Conservation (phyloP, 306 rosid genomes). For the Pterocarpus macrocarpus region DNA sequence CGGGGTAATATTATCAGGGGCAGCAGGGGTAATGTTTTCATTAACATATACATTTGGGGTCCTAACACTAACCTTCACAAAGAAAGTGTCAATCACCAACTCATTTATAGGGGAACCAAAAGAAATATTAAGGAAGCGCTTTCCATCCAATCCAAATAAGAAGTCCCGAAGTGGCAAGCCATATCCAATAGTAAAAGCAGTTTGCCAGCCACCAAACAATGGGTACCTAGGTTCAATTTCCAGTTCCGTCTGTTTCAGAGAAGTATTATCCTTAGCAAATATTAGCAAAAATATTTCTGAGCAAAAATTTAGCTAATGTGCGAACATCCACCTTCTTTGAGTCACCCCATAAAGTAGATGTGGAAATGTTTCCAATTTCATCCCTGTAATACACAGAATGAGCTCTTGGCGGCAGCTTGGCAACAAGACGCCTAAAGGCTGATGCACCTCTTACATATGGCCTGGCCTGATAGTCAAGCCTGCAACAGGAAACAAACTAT, state of each 20-base stretch:
- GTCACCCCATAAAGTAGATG: constrained; percentile 96
- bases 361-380: constrained; percentile 96
- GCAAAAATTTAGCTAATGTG: background rate
- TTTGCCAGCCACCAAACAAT: constrained; percentile 97
- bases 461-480: constrained; percentile 91
- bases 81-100: constrained; percentile 78
- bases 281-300: constrained; percentile 23
- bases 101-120: constrained; percentile 86
- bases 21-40: too few relatives aligned
- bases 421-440: constrained; percentile 81
- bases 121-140: constrained; percentile 77
- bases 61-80: constrained; percentile 94
- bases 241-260: constrained; percentile 71
- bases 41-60: too few relatives aligned
- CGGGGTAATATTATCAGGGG: too few relatives aligned
- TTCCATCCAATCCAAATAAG: constrained; percentile 77
- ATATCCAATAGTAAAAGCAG: constrained; percentile 92
- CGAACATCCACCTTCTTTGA: constrained; percentile 71
- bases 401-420: constrained; percentile 90
- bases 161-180: constrained; percentile 91
- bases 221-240: constrained; percentile 97
- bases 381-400: constrained; percentile 95
- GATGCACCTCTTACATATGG: constrained; percentile 87
- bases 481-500: constrained; percentile 57
- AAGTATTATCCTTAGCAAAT: constrained; percentile 35